phyloP scores from a whole-genome alignment of 176 grass and related monocot genomes.

The Rhynchospora tenuis region DNA sequence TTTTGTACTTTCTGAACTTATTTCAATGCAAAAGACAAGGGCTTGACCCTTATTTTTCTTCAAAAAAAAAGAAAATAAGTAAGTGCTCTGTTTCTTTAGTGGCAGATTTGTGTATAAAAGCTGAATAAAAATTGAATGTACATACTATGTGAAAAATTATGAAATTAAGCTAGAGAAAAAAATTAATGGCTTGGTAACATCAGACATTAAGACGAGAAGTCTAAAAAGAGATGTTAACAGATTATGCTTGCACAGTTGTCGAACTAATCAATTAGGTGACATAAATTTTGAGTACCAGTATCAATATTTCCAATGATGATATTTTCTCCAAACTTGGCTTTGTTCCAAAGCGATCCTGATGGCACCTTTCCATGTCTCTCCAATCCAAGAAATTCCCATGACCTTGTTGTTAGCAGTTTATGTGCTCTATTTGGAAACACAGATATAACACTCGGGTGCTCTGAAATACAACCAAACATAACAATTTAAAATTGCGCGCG shows the following conservation, averaged over 20 bases:
- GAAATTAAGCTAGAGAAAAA: no score
- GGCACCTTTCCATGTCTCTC: slow-evolving; percentile 45
- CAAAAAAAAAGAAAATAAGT: no score
- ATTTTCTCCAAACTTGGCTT: slow-evolving; percentile 54
- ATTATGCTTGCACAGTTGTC: background rate
- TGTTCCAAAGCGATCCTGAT: slow-evolving; percentile 50
- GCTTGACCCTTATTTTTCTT: no score
- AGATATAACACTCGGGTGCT: slow-evolving; percentile 60
- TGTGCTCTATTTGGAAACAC: slow-evolving; percentile 85
- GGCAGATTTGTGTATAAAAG: no score
- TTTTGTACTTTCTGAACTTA: no score
- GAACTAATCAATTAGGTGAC: background rate
- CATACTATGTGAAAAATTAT: no score
- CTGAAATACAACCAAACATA: slow-evolving; percentile 30
- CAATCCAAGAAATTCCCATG: slow-evolving; percentile 84
- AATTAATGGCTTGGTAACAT: no score
- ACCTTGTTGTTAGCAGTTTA: slow-evolving; percentile 69
- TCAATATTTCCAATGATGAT: slow-evolving; percentile 89
- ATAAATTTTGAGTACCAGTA: slow-evolving; percentile 43
- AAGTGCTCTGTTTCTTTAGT: no score
- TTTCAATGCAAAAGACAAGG: no score
- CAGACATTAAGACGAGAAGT: background rate
- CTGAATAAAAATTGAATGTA: no score
- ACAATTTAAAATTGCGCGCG: background rate
- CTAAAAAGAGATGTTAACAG: background rate